Base-by-base conservation (phyloP, 805 yeast genomes). In the Kluyveromyces siamensis region DNA sequence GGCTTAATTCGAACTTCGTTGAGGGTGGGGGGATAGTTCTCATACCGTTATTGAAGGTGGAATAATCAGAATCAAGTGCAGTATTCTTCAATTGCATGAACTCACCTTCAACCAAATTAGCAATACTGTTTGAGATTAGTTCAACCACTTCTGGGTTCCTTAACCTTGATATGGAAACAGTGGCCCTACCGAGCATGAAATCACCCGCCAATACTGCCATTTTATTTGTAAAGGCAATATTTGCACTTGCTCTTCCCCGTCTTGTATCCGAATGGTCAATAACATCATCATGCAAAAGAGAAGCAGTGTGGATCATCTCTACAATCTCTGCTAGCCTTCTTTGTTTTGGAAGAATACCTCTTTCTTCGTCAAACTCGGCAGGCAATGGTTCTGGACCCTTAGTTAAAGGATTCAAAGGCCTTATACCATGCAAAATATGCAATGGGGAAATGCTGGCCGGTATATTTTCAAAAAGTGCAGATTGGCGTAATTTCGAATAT, bases 191-290 rank as follows among this genome's bases (percentile, higher is more conserved):
- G 43, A 93, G 76, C 50, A 93, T 67, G 68, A 93, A 93, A 69
- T 93, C 99, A 41, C 99, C 99, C 0, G 97, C 98, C 49, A 93
- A 73, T 39, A 93, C 89, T 8, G 99, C 95, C 97, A 93, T 90
- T 62, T 93, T 93, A 70, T 93, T 93, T 27, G 95, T 87, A 69
- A 90, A 93, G 8, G 96, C 96, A 51, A 84, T 76, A 68, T 93
- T 93, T 0, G 97, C 98, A 54, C 87, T 80, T 19, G 95, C 95
- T 60, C 87, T 77, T 41, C 96, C 95, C 54, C 99, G 75, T 63
- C 99, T 76, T 35, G 91, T 77, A 60, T 87, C 97, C 0, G 90
- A 80, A 61, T 77, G 73, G 69, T 93, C 99, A 58, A 93, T 91
- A 52, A 93, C 99, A 66, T 93, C 99, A 68, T 93, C 99, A 66